Base-by-base conservation (phyloP, 2,329 filamentous ascomycete species). In the Xylariaceae sp. region DNA sequence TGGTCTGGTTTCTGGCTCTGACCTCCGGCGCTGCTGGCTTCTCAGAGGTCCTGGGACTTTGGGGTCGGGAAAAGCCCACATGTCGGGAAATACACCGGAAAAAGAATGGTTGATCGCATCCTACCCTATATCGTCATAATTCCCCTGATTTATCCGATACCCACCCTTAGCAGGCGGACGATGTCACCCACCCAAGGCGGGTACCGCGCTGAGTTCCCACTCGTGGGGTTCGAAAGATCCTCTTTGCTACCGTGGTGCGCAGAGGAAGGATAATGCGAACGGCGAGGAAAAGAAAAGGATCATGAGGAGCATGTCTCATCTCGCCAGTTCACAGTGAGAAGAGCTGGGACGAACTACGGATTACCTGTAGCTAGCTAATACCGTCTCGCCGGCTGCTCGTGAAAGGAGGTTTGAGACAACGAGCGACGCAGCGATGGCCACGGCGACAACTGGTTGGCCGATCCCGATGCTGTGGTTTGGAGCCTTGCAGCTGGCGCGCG, bases 401-500 rank as follows among this genome's bases (percentile, higher is more conserved):
- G 23, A 30, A 10, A 11, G 18, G 48, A 17, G 17, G 53, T 54
- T 34, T 15, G 54, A 57, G 48, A 45, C 52, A 50, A 50, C 2
- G 51, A n/a, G 5, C 9, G 37, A 42, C 37, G 11, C 4, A 42
- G 23, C 53, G 55, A 42, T 13, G 35, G 15, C 52, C 34, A 49
- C 3, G 8, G 9, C 10, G 47, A 17, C 57, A 18, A 55, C 56
- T 53, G 49, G 55, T 51, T 30, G 45, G 48, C 45, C 45, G 44
- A 51, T 56, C 53, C 55, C 60, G 54, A 59, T 51, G 56, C 53
- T 35, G 54, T 61, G 63, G 62, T 51, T 62, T 4, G 54, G 57
- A 64, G 59, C 57, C 57, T 62, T 60, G 59, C 59, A 59, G 56
- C 59, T 53, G 37, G 58, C 58, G 30, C 51, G 44, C 37, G 23